These are phyloP conservation scores for Debaryomycetaceae sp. DNA, from an alignment of 1,139 yeast genomes.

Conservation along the genomic window DNA sequence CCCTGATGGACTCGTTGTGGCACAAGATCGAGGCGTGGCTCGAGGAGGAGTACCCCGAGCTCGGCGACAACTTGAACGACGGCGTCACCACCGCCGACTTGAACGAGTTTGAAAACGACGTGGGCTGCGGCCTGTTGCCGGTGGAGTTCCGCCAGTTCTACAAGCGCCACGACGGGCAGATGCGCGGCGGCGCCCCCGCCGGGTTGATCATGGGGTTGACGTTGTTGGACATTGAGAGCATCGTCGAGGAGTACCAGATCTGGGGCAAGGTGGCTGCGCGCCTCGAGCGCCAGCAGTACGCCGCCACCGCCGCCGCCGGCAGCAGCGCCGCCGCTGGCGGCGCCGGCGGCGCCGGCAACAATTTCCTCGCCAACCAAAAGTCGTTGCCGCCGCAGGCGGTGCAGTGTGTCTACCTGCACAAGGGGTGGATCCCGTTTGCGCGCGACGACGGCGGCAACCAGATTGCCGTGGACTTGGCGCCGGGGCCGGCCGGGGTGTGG, in stretches of 20 bases:
- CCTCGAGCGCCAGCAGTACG: slow-evolving; percentile 39
- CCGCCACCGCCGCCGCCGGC: slow-evolving; percentile 8
- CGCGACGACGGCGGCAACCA: slow-evolving; percentile 59
- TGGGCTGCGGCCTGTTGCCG: slow-evolving; percentile 62
- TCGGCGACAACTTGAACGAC: slow-evolving; percentile 63
- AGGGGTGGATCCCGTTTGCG: slow-evolving; percentile 58
- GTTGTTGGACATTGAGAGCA: slow-evolving; percentile 65
- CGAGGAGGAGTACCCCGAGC: slow-evolving; percentile 75
- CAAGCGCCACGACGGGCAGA: slow-evolving; percentile 79
- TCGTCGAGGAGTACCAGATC: slow-evolving; percentile 63
- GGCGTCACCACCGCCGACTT: slow-evolving; percentile 75
- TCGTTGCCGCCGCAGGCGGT: slow-evolving; percentile 56
- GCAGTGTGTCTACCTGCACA: slow-evolving; percentile 52
- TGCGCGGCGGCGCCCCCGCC: slow-evolving; percentile 68
- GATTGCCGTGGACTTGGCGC: slow-evolving; percentile 58
- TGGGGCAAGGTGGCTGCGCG: slow-evolving; percentile 69
- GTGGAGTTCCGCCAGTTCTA: slow-evolving; percentile 72
- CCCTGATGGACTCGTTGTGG: slow-evolving; percentile 71
- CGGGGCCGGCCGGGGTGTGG: slow-evolving; percentile 56
- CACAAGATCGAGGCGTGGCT: slow-evolving; percentile 68
- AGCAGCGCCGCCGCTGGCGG: slow-evolving; percentile 9
- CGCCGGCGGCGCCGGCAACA: slow-evolving; percentile 14
- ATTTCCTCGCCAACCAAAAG: slow-evolving; percentile 46
- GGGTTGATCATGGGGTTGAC: slow-evolving; percentile 73
- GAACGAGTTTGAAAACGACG: slow-evolving; percentile 71